Evolutionary conservation across 495 filamentous ascomycete species (phyloP), one percentile per base, ranked within the genome.

Genomic region (Xylaria nigripes): DNA sequence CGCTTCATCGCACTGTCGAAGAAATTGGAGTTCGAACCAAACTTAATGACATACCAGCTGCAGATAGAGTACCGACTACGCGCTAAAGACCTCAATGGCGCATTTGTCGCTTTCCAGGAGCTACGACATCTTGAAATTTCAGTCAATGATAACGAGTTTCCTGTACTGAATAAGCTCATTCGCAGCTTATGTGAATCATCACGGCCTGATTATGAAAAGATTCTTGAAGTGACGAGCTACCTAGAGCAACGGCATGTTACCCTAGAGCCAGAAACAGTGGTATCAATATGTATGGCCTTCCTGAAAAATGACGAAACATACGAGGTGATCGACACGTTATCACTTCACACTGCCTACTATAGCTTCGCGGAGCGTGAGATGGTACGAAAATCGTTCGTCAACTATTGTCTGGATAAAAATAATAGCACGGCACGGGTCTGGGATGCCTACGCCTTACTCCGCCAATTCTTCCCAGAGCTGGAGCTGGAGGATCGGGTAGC

Each of bases 401-500:
- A 78, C 2, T 89, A 85, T 70, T 82, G 81, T 59, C 61, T 85
- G 18, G 81, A 91, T 54, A 71, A 60, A 22, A 65, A 65, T 4
- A 83, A 81, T 57, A 81, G 76, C 51, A 82, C 75, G 4, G 76
- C 81, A 3, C 70, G 77, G 55, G 77, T 79, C 3, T 97, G 92
- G 93, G 86, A 90, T 51, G 80, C 81, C 10, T 97, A 97, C 70
- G 76, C 80, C 25, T 76, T 96, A 13, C 64, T 93, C 23, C 81
- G 82, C 25, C 72, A 85, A 25, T 80, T 86, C 57, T 96, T 96
- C 73, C 81, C 86, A 9, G 92, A 96, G 64, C 81, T 81, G 0
- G 69, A 76, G 1, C 72, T 79, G 0, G 68, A 69, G 13, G 72
- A 77, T 40, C 84, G 91, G 19, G 82, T 82, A 3, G 68, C 76